Evolutionary conservation across 441 rosid species (phyloP).

Genomic region (Rhodomyrtus psidioides): DNA sequence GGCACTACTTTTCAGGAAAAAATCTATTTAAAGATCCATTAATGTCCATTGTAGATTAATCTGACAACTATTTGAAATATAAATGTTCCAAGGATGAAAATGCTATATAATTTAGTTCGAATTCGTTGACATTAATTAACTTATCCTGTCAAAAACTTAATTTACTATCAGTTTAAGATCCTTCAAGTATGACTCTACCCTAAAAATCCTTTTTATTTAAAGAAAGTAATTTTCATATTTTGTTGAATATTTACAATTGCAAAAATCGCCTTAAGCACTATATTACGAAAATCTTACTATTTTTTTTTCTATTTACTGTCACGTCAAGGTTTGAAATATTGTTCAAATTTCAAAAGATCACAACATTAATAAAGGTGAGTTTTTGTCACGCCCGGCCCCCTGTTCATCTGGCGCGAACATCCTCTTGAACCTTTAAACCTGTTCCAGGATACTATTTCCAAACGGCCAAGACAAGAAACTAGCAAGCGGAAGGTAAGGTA

Average conservation of each 20-base stretch:
- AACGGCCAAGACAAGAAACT: no score
- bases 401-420: no score
- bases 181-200: background rate
- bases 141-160: background rate
- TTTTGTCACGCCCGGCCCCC: no score
- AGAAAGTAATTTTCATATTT: background rate
- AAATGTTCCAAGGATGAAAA: background rate
- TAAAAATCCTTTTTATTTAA: background rate
- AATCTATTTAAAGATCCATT: no score
- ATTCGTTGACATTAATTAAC: background rate
- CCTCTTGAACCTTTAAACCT: no score
- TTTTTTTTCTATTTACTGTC: no score
- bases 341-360: no score
- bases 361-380: no score
- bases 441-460: no score
- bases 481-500: no score
- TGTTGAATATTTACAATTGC: background rate
- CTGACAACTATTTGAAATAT: rapidly evolving
- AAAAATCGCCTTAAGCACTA: rapidly evolving
- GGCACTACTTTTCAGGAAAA: background rate
- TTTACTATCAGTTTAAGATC: background rate
- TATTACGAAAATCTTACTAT: no score
- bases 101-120: background rate
- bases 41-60: background rate
- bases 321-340: no score